Evolutionary conservation across 2,329 filamentous ascomycete species (phyloP), one percentile per base, ranked within the genome.

Genomic region (Alternaria sp.): DNA sequence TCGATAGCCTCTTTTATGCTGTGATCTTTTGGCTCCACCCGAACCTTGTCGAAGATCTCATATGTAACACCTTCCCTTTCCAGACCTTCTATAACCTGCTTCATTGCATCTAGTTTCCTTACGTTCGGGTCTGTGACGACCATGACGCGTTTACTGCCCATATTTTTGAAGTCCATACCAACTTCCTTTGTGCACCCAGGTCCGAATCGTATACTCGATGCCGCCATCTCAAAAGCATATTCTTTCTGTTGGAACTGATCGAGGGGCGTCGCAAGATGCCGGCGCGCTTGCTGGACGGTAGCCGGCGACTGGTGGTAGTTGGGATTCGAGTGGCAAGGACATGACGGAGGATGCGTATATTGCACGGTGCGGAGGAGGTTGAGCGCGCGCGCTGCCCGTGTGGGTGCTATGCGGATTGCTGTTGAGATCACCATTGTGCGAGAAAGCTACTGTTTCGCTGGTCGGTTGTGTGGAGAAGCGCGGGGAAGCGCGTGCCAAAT

Each of bases 161-260:
- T 86, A 77, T 99, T 98, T 81, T 89, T 90, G 69, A 98, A 90
- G 80, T 99, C 95, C 95, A 98, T 98, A 66, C 95, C 95, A 20
- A 99, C 93, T 80, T 99, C 95, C 79, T 93, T 92, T 25, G 95
- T 99, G 58, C 91, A 92, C 6, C 95, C 95, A 0, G 93, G 92
- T 0, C 95, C 95, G 72, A 98, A 99, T 12, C 95, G 89, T 74
- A 99, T 97, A 28, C 91, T 92, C 1, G 92, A 97, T 2, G 95
- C 93, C 0, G 95, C 95, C 94, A 99, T 97, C 79, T 99, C 95
- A 76, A 99, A 99, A 14, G 95, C 95, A 81, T 99, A 99, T 79
- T 99, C 95, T 78, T 96, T 97, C 74, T 93, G 87, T 66, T 89
- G 86, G 3, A 87, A 85, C 9, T 85, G 81, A 72, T 93, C 90